Conservation (phyloP, 345 rosid genomes). For the Aquilaria malaccensis region DNA sequence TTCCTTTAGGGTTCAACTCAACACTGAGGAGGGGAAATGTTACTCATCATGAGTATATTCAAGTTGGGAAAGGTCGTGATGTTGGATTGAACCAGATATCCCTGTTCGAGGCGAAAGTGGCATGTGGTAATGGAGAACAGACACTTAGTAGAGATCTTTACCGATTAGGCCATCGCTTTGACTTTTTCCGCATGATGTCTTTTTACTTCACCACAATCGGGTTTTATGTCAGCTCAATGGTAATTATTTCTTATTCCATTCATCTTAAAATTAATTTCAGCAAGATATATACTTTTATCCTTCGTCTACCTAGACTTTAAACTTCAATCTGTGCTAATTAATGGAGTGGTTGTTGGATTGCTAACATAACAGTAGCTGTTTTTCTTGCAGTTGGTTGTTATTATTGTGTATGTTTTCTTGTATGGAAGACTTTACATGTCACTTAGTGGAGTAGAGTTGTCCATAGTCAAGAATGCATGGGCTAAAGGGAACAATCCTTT, state of each 20-base stretch:
- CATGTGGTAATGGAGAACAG: constrained; percentile 98
- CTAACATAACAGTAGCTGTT: constrained; percentile 8
- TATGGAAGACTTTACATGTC: constrained; percentile 85
- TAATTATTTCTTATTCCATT: constrained; percentile 32
- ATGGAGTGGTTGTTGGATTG: background rate
- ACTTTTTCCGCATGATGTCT: constrained; percentile 96
- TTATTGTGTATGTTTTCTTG: constrained; percentile 66
- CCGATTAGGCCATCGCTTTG: constrained; percentile 92
- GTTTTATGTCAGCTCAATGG: constrained; percentile 87
- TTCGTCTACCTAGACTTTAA: no score
- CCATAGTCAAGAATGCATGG: constrained; percentile 59
- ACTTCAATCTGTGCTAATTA: no score
- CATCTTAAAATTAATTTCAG: background rate
- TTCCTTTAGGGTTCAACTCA: constrained; percentile 73
- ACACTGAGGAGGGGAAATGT: constrained; percentile 86
- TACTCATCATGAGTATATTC: constrained; percentile 98
- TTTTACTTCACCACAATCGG: constrained; percentile 84
- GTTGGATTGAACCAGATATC: constrained; percentile 97
- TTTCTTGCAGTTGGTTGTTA: constrained; percentile 60
- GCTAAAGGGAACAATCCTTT: constrained; percentile 26
- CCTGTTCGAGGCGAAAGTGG: constrained; percentile 96
- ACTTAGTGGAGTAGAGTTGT: constrained; percentile 81
- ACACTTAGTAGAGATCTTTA: constrained; percentile 87
- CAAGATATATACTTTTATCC: no score
- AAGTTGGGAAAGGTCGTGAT: constrained; percentile 99